Evolutionary conservation across 2,329 filamentous ascomycete genomes (phyloP).

Genomic region (Hirsutella minnesotensis): DNA sequence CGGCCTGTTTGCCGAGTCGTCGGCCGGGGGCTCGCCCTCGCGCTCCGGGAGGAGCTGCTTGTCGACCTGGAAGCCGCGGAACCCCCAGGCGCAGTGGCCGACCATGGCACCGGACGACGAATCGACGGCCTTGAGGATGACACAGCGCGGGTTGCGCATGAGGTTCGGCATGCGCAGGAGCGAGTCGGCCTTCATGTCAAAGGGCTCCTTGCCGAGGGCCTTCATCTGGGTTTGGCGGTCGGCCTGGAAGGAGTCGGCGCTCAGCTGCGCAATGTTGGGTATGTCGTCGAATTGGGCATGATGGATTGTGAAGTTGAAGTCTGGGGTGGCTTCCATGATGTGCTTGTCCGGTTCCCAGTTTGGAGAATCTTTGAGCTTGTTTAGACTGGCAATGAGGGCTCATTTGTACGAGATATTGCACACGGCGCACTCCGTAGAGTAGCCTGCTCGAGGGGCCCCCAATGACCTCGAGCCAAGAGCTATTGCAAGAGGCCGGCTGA

Average conservation of each 20-base stretch:
- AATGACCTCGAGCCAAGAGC: neutral
- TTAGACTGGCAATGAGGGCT: too few relatives aligned
- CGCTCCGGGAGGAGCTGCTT: conserved; percentile 10
- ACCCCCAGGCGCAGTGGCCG: conserved; percentile 19
- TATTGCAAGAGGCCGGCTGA: neutral
- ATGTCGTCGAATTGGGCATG: conserved; percentile 13
- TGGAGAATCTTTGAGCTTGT: too few relatives aligned
- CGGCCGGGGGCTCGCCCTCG: conserved; percentile 5
- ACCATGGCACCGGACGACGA: conserved; percentile 13
- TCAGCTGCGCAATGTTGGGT: conserved; percentile 15
- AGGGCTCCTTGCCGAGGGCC: conserved; percentile 14
- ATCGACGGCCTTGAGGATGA: conserved; percentile 21
- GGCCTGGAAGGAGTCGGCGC: conserved; percentile 15
- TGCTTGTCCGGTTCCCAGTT: neutral
- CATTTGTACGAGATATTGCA: too few relatives aligned
- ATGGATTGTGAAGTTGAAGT: conserved; percentile 10
- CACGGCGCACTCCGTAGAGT: neutral
- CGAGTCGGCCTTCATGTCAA: conserved; percentile 15
- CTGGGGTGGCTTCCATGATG: conserved; percentile 7
- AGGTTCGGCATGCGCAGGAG: conserved; percentile 11
- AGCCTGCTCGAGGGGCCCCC: neutral
- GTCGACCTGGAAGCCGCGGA: conserved; percentile 15
- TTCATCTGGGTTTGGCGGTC: conserved; percentile 26
- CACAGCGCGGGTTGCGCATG: conserved; percentile 11
- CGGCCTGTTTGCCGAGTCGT: neutral